These are phyloP conservation scores for Neckera pumila DNA, from an alignment of 225 moss, liverwort and hornwort species.

Conservation along the genomic window DNA sequence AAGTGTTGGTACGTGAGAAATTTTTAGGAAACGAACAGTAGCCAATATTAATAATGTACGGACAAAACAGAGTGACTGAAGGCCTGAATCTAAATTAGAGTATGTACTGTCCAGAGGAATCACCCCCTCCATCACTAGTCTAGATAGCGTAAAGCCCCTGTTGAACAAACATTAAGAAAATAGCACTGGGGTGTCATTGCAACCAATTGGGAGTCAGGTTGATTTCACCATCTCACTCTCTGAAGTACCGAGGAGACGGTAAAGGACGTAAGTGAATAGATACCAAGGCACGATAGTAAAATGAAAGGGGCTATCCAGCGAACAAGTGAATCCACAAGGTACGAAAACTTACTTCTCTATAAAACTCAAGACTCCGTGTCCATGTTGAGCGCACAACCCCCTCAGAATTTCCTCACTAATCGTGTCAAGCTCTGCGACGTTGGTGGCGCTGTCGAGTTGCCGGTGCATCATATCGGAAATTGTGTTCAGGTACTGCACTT, in stretches of 20 bases:
- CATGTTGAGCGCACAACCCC: background rate
- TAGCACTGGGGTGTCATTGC: background rate
- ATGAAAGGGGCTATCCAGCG: background rate
- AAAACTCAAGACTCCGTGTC: background rate
- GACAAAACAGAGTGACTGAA: background rate
- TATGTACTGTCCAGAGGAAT: background rate
- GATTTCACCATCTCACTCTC: background rate
- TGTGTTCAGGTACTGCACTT: constrained; percentile 5
- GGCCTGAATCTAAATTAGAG: background rate
- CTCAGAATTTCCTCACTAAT: constrained; percentile 11
- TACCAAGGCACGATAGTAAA: background rate
- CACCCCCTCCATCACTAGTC: background rate
- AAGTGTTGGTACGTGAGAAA: background rate
- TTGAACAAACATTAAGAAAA: background rate
- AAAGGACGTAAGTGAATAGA: background rate
- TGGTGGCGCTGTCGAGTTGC: constrained; percentile 15
- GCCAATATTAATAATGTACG: background rate
- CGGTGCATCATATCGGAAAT: background rate
- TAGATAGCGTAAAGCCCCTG: background rate
- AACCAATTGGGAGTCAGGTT: background rate
- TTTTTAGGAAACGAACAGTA: background rate
- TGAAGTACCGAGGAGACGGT: background rate
- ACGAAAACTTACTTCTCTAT: constrained; percentile 14
- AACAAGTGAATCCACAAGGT: background rate
- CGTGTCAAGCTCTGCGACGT: constrained; percentile 16